Base-by-base conservation (phyloP, 305 asterid species). In the Fraxinus ornus region DNA sequence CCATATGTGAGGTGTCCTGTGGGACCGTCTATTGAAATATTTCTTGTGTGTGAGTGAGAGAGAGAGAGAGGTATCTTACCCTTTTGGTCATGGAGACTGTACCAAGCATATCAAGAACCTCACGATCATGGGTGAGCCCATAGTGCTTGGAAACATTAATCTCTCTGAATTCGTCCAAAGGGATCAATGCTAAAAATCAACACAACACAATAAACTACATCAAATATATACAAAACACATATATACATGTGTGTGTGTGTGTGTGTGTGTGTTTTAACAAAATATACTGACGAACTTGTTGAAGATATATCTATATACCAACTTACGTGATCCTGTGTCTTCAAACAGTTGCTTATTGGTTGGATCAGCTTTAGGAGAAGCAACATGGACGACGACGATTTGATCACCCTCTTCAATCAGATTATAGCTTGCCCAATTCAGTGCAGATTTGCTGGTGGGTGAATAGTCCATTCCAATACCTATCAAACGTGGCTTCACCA, bases 401-500 rank as follows among this genome's bases (percentile, higher is more conserved):
- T 70, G 80, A 85, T 94, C 97, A 5, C 91, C 96, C 68, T 83
- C 89, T 41, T 85, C 94, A 39, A 94, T 81, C 83, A 94, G 83
- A 83, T 92, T 91, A 80, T 86, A 41, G 62, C 86, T 85, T 15
- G 93, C 92, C 98, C 98, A 94, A 32, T 72, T 83, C 21, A 92
- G 84, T 47, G 95, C 97, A 60, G 85, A 77, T 83, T 91, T 91
- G 92, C 98, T 94, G 22, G 92, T 89, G 26, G 84, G 74, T 36
- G 98, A 94, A 81, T 94, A 90, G 68, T 94, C 98, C 95, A 92
- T 91, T 6, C 88, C 97, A 7, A 92, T 79, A 28, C 98, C 98
- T 35, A 92, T 82, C 39, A 73, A 39, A 8, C 97, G 91, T 3
- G 87, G 77, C 83, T 84, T 89, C n/a, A 62, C 89, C 90, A 90